These are phyloP conservation scores for Guillardia theta DNA, from an alignment of 78 protist genomes.

Conservation along the genomic window DNA sequence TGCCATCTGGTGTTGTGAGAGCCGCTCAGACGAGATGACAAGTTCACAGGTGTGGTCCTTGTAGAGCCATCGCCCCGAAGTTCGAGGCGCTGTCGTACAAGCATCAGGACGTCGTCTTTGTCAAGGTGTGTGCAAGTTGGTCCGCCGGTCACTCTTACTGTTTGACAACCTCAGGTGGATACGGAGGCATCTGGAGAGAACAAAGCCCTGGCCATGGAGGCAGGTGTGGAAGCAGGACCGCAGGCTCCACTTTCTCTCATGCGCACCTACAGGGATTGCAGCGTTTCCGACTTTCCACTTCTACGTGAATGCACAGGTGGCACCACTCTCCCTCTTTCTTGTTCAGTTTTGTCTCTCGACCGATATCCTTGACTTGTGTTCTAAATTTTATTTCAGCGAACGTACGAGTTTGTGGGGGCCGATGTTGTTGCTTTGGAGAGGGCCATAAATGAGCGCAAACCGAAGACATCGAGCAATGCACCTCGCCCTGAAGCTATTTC, in stretches of 20 bases:
- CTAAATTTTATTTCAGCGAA: too few relatives aligned
- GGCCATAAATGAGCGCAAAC: too few relatives aligned
- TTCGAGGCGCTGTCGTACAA: not conserved
- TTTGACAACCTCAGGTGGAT: not conserved
- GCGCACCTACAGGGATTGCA: not conserved
- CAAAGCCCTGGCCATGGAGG: not conserved
- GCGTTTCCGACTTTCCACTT: constrained; percentile 22
- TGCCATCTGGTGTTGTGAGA: not conserved
- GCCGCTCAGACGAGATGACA: too few relatives aligned
- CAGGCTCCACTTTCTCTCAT: not conserved
- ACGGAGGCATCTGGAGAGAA: constrained; percentile 1
- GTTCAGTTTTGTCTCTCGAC: too few relatives aligned
- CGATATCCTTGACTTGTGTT: too few relatives aligned
- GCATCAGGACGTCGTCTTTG: not conserved
- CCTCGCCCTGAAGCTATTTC: too few relatives aligned
- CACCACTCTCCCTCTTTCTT: too few relatives aligned
- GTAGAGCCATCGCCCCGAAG: not conserved
- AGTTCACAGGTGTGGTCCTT: not conserved
- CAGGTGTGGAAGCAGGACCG: not conserved
- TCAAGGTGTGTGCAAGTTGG: not conserved
- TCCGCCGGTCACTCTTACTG: not conserved
- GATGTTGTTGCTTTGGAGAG: too few relatives aligned
- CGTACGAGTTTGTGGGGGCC: too few relatives aligned
- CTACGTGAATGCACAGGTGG: not conserved
- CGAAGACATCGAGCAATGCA: too few relatives aligned